Evolutionary conservation across 306 rosid species (phyloP), one percentile per base, ranked within the genome.

Genomic region (Sesbania bispinosa): DNA sequence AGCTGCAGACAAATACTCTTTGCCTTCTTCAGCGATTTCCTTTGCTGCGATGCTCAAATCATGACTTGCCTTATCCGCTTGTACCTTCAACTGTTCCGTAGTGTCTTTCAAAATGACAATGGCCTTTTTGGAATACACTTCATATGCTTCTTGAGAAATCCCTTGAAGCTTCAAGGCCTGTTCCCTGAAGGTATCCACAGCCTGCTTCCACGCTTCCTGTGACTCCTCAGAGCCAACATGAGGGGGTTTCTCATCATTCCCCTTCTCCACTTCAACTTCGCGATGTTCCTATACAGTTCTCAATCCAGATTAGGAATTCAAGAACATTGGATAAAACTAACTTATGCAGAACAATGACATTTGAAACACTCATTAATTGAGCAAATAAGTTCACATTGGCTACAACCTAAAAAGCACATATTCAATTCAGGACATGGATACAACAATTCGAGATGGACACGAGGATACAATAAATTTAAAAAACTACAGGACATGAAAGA

Each of bases 81-180:
- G 96, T 67, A 92, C 79, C 80, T 86, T 91, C 81, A 95, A 80
- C 81, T 85, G 82, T 77, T 84, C 96, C 0, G 96, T 29, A 15
- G 96, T 84, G 42, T 89, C 96, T 51, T 79, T 81, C 78, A 95
- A 69, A 79, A 92, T 66, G 13, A 89, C 69, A 24, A 69, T 11
- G 2, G 99, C 93, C 85, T 92, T 91, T 81, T 86, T 81, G 6
- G 97, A 91, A 77, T 89, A 95, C 73, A 63, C 2, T 71, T 85
- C 95, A 57, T 91, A 94, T 6, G 99, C 96, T 58, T 92, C 96
- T 60, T 89, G 92, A 26, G 97, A 95, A 73, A 88, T 46, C 21
- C 92, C 68, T 70, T 85, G 88, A 82, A 88, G 30, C 84, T 82
- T 95, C 75, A 77, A 57, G 33, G 99, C 96, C 73, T 91, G 97